Base-by-base conservation (phyloP, 768 basidiomycete genomes). In the Scleroderma bovista region DNA sequence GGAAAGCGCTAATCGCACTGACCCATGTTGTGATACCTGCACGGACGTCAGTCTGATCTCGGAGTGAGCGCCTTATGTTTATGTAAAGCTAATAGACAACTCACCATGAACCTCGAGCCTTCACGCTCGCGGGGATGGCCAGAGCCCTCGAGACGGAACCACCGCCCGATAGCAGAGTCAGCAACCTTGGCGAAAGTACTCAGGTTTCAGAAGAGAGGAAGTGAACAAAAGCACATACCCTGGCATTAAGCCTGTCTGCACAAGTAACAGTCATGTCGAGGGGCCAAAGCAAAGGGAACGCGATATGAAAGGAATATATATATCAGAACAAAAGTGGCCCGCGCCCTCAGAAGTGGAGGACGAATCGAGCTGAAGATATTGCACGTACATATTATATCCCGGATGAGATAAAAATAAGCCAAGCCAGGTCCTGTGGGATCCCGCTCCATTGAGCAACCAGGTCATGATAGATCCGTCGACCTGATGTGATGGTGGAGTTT, bases 11-110 rank as follows among this genome's bases (percentile, higher is more conserved):
- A 23, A 13, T n/a, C 15, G n/a, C n/a, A 53, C 82, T 61, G 58
- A 86, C 86, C 86, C 86, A 89, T 69, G 87, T 89, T 49, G 87
- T 89, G 33, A 89, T 19, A 31, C 87, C 87, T 19, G 87, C 87
- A 50, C 86, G 84, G 49, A 89, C 70, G 67, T 89, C 87, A 26
- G 84, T 87, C 84, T 88, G 41, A 10, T 23, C 31, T 10, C 36
- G 23, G 26, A 6, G 44, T 68, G n/a, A 59, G 51, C 24, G 24
- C 20, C 13, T 12, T 7, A 41, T 17, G 8, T 17, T 16, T 37
- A 12, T n/a, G 17, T 10, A 12, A 6, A 23, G 13, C 26, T 26
- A 7, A 31, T 3, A 32, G 43, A 73, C 67, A 3, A 54, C 46
- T 26, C 44, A 79, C 77, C 56, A 76, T 74, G 57, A 86, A 88